Evolutionary conservation across 176 grass and related monocot genomes (phyloP).

Genomic region (Rhipidocladum racemiflorum): DNA sequence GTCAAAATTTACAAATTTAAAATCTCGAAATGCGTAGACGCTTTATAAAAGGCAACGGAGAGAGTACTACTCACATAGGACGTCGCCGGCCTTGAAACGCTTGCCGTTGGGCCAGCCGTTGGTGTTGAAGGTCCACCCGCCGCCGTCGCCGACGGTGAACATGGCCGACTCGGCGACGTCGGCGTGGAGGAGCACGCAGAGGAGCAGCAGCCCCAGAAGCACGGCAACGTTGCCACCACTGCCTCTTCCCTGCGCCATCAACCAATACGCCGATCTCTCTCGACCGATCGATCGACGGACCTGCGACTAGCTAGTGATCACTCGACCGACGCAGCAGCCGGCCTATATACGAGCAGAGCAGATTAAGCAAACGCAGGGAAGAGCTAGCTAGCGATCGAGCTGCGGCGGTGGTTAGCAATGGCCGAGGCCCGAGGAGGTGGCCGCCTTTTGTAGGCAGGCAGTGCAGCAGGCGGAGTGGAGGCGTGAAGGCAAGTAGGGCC

Average conservation of each 20-base stretch:
- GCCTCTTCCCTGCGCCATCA: slow-evolving; percentile 48
- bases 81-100: slow-evolving; percentile 64
- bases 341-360: neutral
- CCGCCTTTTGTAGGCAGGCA: slow-evolving; percentile 26
- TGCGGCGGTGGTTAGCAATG: slow-evolving; percentile 22
- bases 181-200: slow-evolving; percentile 45
- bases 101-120: slow-evolving; percentile 54
- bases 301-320: neutral
- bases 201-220: slow-evolving; percentile 16
- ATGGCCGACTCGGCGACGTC: slow-evolving; percentile 38
- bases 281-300: neutral
- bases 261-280: no score
- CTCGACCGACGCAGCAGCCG: neutral
- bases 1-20: no score
- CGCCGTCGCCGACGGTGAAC: slow-evolving; percentile 57
- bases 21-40: no score
- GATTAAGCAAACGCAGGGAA: neutral
- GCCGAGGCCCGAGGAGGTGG: no score
- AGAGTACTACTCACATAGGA: slow-evolving; percentile 43
- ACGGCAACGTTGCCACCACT: slow-evolving; percentile 8
- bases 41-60: no score
- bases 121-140: slow-evolving; percentile 48
- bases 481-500: slow-evolving; percentile 33
- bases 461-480: slow-evolving; percentile 25
- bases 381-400: no score